Evolutionary conservation across 495 filamentous ascomycete species (phyloP).

Genomic region (Clavariopsis aquatica): DNA sequence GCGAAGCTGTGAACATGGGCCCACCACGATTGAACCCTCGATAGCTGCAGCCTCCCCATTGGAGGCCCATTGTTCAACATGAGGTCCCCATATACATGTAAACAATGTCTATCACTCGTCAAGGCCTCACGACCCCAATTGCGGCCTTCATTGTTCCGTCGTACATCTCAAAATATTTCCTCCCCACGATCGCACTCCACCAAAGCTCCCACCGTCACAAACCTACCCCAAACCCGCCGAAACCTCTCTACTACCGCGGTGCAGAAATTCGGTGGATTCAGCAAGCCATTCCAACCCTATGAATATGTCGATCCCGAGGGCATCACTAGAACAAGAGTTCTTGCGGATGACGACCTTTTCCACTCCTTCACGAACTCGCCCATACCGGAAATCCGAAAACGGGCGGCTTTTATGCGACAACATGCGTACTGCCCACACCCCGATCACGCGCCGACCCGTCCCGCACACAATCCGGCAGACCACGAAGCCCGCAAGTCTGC

Average conservation of each 20-base stretch:
- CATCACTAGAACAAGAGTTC: slow-evolving; percentile 47
- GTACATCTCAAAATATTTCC: not conserved
- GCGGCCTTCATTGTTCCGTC: slow-evolving; percentile 1
- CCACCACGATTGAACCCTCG: not conserved
- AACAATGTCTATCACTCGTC: not conserved
- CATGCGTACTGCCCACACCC: slow-evolving; percentile 92
- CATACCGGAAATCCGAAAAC: slow-evolving; percentile 74
- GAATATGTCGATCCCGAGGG: slow-evolving; percentile 30
- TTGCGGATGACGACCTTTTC: slow-evolving; percentile 83
- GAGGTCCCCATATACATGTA: slow-evolving; percentile 6
- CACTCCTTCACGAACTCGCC: slow-evolving; percentile 88
- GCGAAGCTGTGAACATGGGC: not conserved
- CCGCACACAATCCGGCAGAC: slow-evolving; percentile 60
- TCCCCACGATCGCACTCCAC: slow-evolving; percentile 4
- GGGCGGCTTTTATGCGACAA: slow-evolving; percentile 85
- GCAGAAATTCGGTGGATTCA: slow-evolving; percentile 4
- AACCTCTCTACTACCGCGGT: slow-evolving; percentile 28
- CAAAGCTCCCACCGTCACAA: not conserved
- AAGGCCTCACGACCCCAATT: slow-evolving; percentile 7
- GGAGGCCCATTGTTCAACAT: slow-evolving; percentile 5
- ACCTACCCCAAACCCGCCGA: slow-evolving; percentile 22
- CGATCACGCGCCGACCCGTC: slow-evolving; percentile 69
- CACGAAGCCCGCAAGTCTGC: slow-evolving; percentile 58
- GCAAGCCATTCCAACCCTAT: slow-evolving; percentile 20
- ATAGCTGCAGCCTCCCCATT: not conserved